Percentiles rank a stretch among this genome's conserved stretches.
Conservation (phyloP, 2,329 filamentous ascomycete species). For the Botrytis pseudocinerea region DNA sequence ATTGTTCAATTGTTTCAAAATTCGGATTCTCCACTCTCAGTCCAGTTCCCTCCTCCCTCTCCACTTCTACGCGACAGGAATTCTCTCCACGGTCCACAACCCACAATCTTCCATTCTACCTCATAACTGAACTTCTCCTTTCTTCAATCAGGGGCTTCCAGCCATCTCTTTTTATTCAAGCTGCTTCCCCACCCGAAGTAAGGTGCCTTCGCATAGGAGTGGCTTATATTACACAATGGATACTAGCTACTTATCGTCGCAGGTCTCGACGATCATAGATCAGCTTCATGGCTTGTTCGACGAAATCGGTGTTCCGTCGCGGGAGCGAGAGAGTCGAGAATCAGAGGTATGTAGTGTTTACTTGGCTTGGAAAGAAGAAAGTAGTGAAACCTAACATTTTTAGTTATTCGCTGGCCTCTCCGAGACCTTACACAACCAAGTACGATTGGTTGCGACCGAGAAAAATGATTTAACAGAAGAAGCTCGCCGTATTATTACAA, state of each 20-base stretch:
- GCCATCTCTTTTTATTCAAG: slow-evolving; percentile 8
- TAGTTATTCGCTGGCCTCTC: slow-evolving; percentile 91
- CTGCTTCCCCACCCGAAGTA: slow-evolving; percentile 5
- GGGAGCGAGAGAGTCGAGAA: slow-evolving; percentile 89
- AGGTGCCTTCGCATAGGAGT: slow-evolving; percentile 9
- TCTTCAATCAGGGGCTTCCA: slow-evolving; percentile 13
- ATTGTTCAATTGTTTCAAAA: slow-evolving; percentile 17
- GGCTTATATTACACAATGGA: slow-evolving; percentile 60
- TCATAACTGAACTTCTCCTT: slow-evolving; percentile 15
- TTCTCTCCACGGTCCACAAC: slow-evolving; percentile 17
- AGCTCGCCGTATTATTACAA: slow-evolving; percentile 78
- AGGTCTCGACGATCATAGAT: slow-evolving; percentile 90
- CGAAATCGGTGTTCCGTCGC: slow-evolving; percentile 90
- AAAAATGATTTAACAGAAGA: slow-evolving; percentile 91
- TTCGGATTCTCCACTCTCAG: slow-evolving; percentile 15
- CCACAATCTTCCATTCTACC: slow-evolving; percentile 12
- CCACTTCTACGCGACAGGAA: slow-evolving; percentile 8
- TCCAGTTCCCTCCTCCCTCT: not conserved
- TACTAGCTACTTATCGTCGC: slow-evolving; percentile 87
- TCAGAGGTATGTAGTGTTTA: slow-evolving; percentile 66
- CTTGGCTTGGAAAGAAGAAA: slow-evolving; percentile 1
- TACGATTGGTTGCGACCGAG: slow-evolving; percentile 80
- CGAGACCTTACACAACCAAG: slow-evolving; percentile 86
- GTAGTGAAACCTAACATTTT: slow-evolving; percentile 28
- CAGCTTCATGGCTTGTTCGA: slow-evolving; percentile 95